Percentiles rank a stretch among this genome's conserved stretches.
Evolutionary conservation across 805 yeast species (phyloP).

Genomic region (Blastobotrys mokoenaii): DNA sequence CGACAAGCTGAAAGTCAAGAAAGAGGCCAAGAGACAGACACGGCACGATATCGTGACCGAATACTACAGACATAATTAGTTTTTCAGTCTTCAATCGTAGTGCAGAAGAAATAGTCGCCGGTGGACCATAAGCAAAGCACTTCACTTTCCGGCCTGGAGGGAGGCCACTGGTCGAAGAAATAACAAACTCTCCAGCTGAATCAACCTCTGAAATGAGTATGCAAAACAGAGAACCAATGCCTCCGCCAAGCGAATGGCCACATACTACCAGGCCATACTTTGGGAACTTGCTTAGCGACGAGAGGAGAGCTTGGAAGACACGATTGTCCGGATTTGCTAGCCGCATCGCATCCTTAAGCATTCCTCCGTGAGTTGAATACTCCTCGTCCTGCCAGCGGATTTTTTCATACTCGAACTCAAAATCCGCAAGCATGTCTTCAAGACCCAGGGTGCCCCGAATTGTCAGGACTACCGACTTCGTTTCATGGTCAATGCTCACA

Average conservation of each 20-base stretch:
- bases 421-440: conserved; percentile 27
- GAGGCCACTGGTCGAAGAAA: conserved; percentile 15
- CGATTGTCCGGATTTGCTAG: conserved; percentile 19
- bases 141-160: conserved; percentile 24
- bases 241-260: conserved; percentile 31
- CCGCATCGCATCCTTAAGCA: conserved; percentile 24
- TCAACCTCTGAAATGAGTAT: conserved; percentile 20
- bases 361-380: conserved; percentile 27
- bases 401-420: conserved; percentile 25
- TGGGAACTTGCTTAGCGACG: conserved; percentile 20
- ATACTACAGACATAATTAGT: conserved; percentile 26
- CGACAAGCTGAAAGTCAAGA: conserved; percentile 25
- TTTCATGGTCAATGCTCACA: conserved; percentile 25
- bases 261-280: conserved; percentile 27
- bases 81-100: conserved; percentile 20
- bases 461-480: conserved; percentile 27
- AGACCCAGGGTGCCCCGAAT: conserved; percentile 29
- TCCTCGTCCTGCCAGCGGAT: conserved; percentile 24
- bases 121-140: conserved; percentile 29
- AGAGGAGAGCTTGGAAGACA: conserved; percentile 21
- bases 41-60: conserved; percentile 28
- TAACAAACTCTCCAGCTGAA: conserved; percentile 16
- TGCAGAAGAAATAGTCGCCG: conserved; percentile 23
- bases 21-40: conserved; percentile 27
- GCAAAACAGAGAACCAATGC: conserved; percentile 27